Base-by-base conservation (phyloP, 805 yeast genomes). In the Clavispora fructus region DNA sequence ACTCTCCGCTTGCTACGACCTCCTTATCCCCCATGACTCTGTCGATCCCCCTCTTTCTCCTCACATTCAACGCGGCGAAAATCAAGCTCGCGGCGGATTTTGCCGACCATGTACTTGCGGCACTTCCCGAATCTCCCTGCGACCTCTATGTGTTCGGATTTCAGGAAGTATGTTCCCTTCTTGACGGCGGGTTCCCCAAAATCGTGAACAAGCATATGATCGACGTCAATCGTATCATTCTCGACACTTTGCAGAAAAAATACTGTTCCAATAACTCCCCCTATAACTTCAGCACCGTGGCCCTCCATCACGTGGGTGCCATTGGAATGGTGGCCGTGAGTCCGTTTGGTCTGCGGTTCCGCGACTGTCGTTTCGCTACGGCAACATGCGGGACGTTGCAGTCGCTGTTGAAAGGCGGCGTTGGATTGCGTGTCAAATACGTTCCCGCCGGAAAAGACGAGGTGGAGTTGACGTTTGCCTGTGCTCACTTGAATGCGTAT, bases 351-450 rank as follows among this genome's bases (percentile, higher is more conserved):
- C 65, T 63, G 67, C 64, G 62, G 45, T 56, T 70, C 19, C 39
- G 56, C 25, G 49, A 56, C 39, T 43, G 67, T 13, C 50, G 55
- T 12, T 54, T 47, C 12, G 73, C 73, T 2, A 60, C 58, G 10
- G 68, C 67, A 16, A 74, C 78, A 14, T 69, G 82, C 50, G 96
- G 97, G 1, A 59, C 69, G 45, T 70, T 74, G 7, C 68, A 73
- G 47, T 80, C 92, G 0, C 78, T 82, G 44, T 60, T 87, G 56
- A 91, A 91, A 61, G 96, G 96, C 0, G 91, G 82, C 0, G 82
- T 78, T 1, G 87, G 84, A 0, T 42, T 84, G 1, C 66, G 91
- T 38, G 55, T 86, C n/a, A 51, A 51, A 1, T 69, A 68, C 44
- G 38, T 49, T 9, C 59, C 64, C 4, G 41, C 43, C 7, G 49